Conservation (phyloP, 176 grass and related monocot species). For the Dendrocalamus sinicus region DNA sequence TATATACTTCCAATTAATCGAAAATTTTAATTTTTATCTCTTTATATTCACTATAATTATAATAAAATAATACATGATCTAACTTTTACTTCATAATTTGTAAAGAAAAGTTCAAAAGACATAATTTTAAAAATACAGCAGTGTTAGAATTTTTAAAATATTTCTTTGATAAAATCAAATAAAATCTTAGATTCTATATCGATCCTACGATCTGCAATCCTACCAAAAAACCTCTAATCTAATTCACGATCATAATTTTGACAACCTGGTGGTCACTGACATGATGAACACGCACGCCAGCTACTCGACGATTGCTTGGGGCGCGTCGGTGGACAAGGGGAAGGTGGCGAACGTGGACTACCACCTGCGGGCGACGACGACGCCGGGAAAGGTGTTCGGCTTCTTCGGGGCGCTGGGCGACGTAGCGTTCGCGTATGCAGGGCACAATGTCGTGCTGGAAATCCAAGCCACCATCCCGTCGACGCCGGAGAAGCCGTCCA, state of each 20-base stretch:
- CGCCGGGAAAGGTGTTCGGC: conserved; percentile 64
- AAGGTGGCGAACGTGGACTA: conserved; percentile 64
- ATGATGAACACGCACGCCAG: not conserved
- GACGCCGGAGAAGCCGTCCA: conserved; percentile 74
- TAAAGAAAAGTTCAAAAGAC: no score
- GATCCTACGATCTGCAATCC: no score
- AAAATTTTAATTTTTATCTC: no score
- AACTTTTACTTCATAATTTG: no score
- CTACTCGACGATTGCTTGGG: conserved; percentile 94
- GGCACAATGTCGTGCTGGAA: conserved; percentile 92
- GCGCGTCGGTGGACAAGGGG: conserved; percentile 72
- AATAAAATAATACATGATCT: no score
- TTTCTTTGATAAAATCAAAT: no score
- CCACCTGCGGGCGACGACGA: conserved; percentile 37
- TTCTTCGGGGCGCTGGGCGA: conserved; percentile 78
- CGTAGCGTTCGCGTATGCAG: conserved; percentile 79
- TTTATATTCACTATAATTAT: no score
- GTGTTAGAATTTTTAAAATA: no score
- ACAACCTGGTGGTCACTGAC: not conserved
- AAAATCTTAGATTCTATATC: no score
- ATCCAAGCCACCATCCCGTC: conserved; percentile 95
- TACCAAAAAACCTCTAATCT: no score
- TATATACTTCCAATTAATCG: no score
- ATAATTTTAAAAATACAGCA: no score
- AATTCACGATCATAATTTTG: rapidly evolving